A percentile compares a stretch with the other conserved stretches of the same genome.
Conservation (phyloP, 371 early-diverging fungal species). For the Circinella umbellata region DNA sequence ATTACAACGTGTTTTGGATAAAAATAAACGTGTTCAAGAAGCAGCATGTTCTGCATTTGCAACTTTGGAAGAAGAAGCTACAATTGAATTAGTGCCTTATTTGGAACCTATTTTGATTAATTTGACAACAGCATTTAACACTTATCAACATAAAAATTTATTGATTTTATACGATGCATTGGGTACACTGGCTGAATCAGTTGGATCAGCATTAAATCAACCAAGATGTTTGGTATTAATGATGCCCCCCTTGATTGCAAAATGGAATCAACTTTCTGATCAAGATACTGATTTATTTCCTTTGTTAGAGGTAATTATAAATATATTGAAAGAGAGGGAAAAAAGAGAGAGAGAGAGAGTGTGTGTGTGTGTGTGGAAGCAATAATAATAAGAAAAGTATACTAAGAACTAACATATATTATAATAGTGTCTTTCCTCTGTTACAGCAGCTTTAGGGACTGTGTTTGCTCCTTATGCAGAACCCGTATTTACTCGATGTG, state of each 20-base stretch:
- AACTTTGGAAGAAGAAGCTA: conserved; percentile 89
- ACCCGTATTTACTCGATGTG: conserved; percentile 84
- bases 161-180: conserved; percentile 92
- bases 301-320: conserved; percentile 76
- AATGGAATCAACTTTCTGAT: conserved; percentile 80
- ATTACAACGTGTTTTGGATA: conserved; percentile 80
- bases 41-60: conserved; percentile 95
- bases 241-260: conserved; percentile 85
- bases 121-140: conserved; percentile 76
- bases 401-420: not conserved
- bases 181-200: conserved; percentile 92
- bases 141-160: conserved; percentile 90
- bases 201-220: conserved; percentile 79
- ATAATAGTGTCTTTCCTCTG: conserved; percentile 81
- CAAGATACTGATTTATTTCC: conserved; percentile 89
- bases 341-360: not conserved
- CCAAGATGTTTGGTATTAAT: conserved; percentile 74
- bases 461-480: conserved; percentile 82
- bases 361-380: no score
- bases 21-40: conserved; percentile 94
- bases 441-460: conserved; percentile 84
- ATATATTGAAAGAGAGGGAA: no score
- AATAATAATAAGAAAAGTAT: no score
- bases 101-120: conserved; percentile 80
- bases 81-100: conserved; percentile 78